Base-by-base conservation (phyloP, 139 green algal genomes). In the Tetraselmis striata region DNA sequence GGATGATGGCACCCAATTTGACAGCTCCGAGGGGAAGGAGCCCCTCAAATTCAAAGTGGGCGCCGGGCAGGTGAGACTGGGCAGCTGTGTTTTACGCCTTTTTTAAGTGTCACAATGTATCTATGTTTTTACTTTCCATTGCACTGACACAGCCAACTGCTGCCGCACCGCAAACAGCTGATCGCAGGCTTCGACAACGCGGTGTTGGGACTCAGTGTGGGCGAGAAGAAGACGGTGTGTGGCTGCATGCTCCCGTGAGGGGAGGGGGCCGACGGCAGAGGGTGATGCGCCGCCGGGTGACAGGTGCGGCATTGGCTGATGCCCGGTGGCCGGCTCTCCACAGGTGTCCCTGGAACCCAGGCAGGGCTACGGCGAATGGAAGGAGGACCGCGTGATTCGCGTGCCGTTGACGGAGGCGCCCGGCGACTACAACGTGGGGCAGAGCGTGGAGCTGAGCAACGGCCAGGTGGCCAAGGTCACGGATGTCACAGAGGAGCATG, bases 361-460 rank as follows among this genome's bases (percentile, higher is more conserved):
- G 22, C 25, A 81, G n/a, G 77, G 26, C 24, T 81, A 81, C 77
- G 77, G 77, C 23, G 32, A 67, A 18, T 29, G 26, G 77, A 81
- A 27, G 77, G 32, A 59, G n/a, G 77, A 81, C 5, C n/a, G 2
- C 23, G 77, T 81, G 77, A 27, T 67, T 2, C 24, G 25, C n/a
- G n/a, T 81, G 23, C 77, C 77, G 26, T 22, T 75, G 25, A 29
- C 25, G n/a, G 31, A 28, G 31, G 77, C 77, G 25, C 77, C 77
- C 23, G 77, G 27, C 25, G 77, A 29, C 77, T 58, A 32, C 31
- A 22, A 75, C 2, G 77, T 76, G n/a, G 77, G 77, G 32, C 31
- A 81, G 31, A 27, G 2, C 5, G 77, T 81, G 77, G 5, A 81
- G 77, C 77, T 81, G 25, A 32, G 26, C 77, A 81, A 81, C 77